These are phyloP conservation scores for Capronia americana DNA, from an alignment of 2,329 filamentous ascomycete genomes.

Conservation along the genomic window DNA sequence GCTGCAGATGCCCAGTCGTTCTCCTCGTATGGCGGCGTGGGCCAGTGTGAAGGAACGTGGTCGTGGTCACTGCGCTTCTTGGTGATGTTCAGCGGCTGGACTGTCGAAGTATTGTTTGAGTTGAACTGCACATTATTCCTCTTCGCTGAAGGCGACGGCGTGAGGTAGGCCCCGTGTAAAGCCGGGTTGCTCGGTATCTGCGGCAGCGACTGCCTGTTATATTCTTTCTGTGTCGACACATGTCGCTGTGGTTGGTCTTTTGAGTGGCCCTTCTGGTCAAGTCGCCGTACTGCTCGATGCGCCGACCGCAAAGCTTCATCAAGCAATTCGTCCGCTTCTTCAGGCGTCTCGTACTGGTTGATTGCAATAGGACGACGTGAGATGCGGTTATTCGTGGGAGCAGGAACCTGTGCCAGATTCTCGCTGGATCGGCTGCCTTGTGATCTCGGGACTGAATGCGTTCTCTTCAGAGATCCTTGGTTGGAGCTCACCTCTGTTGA, in stretches of 20 bases:
- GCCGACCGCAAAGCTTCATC: slow-evolving; percentile 86
- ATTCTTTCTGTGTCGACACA: slow-evolving; percentile 46
- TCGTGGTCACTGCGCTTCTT: slow-evolving; percentile 62
- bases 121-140: slow-evolving; percentile 77
- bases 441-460: slow-evolving; percentile 38
- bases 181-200: slow-evolving; percentile 30
- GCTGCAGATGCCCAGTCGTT: slow-evolving; percentile 87
- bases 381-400: slow-evolving; percentile 73
- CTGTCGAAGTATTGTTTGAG: slow-evolving; percentile 54
- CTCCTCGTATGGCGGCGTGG: slow-evolving; percentile 93
- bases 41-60: slow-evolving; percentile 74
- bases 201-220: slow-evolving; percentile 47
- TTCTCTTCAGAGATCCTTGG: slow-evolving; percentile 36
- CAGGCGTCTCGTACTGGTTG: slow-evolving; percentile 89
- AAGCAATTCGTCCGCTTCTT: slow-evolving; percentile 94
- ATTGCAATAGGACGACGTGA: slow-evolving; percentile 76
- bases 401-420: slow-evolving; percentile 52
- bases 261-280: slow-evolving; percentile 57
- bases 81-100: slow-evolving; percentile 73
- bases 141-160: slow-evolving; percentile 80
- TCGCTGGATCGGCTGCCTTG: slow-evolving; percentile 36
- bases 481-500: slow-evolving; percentile 29
- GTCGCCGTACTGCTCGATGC: slow-evolving; percentile 73
- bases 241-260: slow-evolving; percentile 52
- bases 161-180: slow-evolving; percentile 62